Conservation (phyloP, 2,329 filamentous ascomycete species). For the Eutypa lata region DNA sequence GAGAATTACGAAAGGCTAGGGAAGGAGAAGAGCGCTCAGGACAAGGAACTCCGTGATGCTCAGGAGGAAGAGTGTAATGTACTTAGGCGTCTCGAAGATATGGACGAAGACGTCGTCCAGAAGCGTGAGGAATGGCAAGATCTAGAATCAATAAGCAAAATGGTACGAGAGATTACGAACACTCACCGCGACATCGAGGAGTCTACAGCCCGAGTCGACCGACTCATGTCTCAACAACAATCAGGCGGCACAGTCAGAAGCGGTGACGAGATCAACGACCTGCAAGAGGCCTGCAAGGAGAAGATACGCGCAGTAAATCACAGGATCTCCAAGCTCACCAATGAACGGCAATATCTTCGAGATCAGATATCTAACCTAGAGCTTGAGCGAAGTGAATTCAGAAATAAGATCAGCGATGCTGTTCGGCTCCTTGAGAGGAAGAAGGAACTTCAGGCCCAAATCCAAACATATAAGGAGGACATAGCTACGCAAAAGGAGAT, state of each 20-base stretch:
- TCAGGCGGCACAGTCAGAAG: constrained; percentile 63
- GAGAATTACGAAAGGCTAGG: constrained; percentile 72
- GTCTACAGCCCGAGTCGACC: constrained; percentile 69
- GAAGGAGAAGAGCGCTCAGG: constrained; percentile 67
- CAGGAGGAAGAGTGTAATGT: constrained; percentile 61
- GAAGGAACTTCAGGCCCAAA: constrained; percentile 63
- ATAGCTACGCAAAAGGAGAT: constrained; percentile 65
- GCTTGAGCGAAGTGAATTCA: constrained; percentile 71
- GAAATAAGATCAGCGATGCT: constrained; percentile 67
- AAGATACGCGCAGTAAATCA: constrained; percentile 63
- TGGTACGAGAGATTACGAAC: constrained; percentile 71
- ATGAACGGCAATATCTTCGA: constrained; percentile 69
- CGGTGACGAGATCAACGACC: constrained; percentile 79
- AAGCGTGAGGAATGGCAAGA: constrained; percentile 66
- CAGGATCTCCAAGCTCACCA: constrained; percentile 61
- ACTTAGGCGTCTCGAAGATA: constrained; percentile 60
- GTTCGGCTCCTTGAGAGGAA: constrained; percentile 80
- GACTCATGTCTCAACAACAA: constrained; percentile 73
- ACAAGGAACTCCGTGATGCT: constrained; percentile 59
- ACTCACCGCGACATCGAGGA: constrained; percentile 69
- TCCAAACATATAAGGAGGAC: constrained; percentile 69
- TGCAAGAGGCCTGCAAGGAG: constrained; percentile 65
- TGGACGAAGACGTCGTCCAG: constrained; percentile 64
- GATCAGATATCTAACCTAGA: constrained; percentile 69
- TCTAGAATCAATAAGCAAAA: constrained; percentile 72